These are phyloP conservation scores for Aspergillus mulundensis DNA, from an alignment of 495 filamentous ascomycete species.

Conservation along the genomic window DNA sequence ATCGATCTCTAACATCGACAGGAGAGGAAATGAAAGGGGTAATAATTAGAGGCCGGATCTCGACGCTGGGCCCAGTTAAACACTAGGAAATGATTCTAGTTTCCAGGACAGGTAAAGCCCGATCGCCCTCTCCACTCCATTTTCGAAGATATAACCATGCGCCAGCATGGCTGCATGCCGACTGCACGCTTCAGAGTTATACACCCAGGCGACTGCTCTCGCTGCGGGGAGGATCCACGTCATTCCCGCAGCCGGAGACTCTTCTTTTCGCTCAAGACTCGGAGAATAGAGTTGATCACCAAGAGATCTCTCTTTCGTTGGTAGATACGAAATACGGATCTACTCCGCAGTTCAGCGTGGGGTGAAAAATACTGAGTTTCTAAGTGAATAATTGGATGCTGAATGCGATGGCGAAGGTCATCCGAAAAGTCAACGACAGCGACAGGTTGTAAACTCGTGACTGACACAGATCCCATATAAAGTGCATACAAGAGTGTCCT, in stretches of 20 bases:
- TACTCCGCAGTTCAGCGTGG: not conserved
- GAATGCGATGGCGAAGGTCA: not conserved
- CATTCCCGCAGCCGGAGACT: not conserved
- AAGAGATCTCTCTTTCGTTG: not conserved
- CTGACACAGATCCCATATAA: not conserved
- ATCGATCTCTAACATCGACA: conserved; percentile 4
- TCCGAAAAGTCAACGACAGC: conserved; percentile 8
- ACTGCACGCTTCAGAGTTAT: not conserved
- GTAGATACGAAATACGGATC: not conserved
- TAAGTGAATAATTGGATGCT: not conserved
- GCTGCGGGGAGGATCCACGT: conserved; percentile 1
- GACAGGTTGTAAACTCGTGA: not conserved
- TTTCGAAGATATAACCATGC: not conserved
- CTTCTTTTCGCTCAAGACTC: not conserved
- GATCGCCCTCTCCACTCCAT: conserved; percentile 19
- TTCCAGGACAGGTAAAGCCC: conserved; percentile 18
- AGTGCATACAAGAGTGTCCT: conserved; percentile 23
- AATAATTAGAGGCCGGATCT: conserved; percentile 1
- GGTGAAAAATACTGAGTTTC: not conserved
- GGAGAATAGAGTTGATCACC: conserved; percentile 1
- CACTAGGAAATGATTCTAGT: conserved; percentile 8
- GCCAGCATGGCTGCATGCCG: not conserved
- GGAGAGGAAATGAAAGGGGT: not conserved
- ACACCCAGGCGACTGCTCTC: not conserved
- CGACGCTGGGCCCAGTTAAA: conserved; percentile 7